Conservation (phyloP, 176 grass and related monocot genomes). For the sorghum (Sorghum bicolor) region DNA sequence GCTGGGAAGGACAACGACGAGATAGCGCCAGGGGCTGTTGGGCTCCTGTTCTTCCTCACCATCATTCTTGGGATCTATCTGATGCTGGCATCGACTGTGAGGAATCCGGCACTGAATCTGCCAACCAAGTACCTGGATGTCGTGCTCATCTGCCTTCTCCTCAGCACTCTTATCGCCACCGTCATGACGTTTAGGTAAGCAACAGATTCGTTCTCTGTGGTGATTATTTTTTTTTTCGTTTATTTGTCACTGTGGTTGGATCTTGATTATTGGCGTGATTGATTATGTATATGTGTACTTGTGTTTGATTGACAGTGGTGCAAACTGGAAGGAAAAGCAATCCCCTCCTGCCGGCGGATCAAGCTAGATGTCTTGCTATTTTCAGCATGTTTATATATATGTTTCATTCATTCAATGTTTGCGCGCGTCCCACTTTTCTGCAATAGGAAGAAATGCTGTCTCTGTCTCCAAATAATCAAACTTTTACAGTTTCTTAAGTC, state of each 20-base stretch:
- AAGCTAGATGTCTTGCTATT: background rate
- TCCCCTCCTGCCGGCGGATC: background rate
- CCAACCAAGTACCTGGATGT: background rate
- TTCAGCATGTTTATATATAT: background rate
- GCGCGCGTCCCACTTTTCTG: background rate
- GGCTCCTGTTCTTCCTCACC: conserved; percentile 4
- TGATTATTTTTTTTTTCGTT: too few species aligned
- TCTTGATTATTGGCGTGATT: background rate
- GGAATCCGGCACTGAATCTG: background rate
- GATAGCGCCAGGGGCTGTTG: background rate
- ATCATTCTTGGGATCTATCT: conserved; percentile 6
- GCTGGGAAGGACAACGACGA: background rate
- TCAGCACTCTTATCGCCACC: background rate
- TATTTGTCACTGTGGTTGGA: background rate
- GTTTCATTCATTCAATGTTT: background rate
- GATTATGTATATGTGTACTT: background rate
- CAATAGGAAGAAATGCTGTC: background rate
- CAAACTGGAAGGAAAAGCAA: background rate
- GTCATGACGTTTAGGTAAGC: background rate
- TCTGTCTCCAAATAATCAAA: background rate
- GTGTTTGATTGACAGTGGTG: background rate
- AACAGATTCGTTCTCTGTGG: background rate
- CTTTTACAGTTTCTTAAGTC: background rate
- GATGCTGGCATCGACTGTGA: conserved; percentile 16
- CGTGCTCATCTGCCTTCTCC: background rate